Evolutionary conservation across 129 eudicot species (phyloP).

Genomic region (Flaveria bidentis): DNA sequence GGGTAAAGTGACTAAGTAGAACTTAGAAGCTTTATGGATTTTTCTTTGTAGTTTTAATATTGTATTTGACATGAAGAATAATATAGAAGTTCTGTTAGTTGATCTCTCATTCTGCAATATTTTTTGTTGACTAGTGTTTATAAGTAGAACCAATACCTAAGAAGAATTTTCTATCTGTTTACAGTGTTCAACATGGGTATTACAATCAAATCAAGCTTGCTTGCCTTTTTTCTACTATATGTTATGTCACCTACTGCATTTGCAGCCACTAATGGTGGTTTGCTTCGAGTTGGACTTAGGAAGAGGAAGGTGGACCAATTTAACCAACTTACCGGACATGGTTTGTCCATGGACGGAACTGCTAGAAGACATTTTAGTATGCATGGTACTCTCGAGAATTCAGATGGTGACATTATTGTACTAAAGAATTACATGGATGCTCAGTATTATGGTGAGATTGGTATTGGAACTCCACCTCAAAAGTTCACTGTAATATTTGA

Average conservation of each 20-base stretch:
- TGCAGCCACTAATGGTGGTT: slow-evolving; percentile 44
- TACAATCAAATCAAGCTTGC: slow-evolving; percentile 32
- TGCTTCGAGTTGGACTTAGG: slow-evolving; percentile 72
- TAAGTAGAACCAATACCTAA: slow-evolving; percentile 5
- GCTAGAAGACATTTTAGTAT: slow-evolving; percentile 38
- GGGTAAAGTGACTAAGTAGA: neutral
- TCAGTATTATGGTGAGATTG: slow-evolving; percentile 96
- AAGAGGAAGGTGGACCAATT: slow-evolving; percentile 60
- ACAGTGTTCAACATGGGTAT: slow-evolving; percentile 56
- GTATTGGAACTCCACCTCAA: slow-evolving; percentile 89
- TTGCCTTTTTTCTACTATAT: slow-evolving; percentile 44
- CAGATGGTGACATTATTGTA: slow-evolving; percentile 65
- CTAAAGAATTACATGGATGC: slow-evolving; percentile 95
- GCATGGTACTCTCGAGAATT: slow-evolving; percentile 38
- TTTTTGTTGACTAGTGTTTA: slow-evolving; percentile 1
- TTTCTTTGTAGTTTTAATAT: neutral
- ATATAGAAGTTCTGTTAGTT: slow-evolving; percentile 19
- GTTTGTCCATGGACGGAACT: slow-evolving; percentile 39
- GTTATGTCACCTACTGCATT: slow-evolving; percentile 42
- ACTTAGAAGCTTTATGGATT: neutral
- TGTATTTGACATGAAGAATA: neutral
- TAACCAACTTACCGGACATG: slow-evolving; percentile 43
- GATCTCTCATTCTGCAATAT: slow-evolving; percentile 1
- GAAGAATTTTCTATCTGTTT: slow-evolving; percentile 23
- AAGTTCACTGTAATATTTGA: slow-evolving; percentile 94